Evolutionary conservation across 306 rosid species (phyloP).

Genomic region (Spatholobus suberectus): DNA sequence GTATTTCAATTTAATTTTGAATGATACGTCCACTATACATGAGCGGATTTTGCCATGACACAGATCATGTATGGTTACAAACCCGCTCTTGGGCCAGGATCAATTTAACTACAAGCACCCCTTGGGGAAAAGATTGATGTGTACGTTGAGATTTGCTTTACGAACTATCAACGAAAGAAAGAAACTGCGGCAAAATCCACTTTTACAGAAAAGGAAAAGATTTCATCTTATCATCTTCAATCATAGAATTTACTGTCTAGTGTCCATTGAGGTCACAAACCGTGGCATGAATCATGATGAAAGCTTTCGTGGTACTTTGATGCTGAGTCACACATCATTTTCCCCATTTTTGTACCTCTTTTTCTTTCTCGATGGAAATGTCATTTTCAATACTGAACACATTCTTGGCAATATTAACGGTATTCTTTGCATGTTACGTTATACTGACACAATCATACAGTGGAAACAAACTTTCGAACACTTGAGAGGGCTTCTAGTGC

Average conservation of each 20-base stretch:
- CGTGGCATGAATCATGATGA: background rate
- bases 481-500: background rate
- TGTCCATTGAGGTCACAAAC: background rate
- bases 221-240: background rate
- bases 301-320: background rate
- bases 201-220: background rate
- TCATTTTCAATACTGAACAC: conserved; percentile 1
- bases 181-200: no score
- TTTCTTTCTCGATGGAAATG: background rate
- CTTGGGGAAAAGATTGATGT: no score
- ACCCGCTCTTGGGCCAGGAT: no score
- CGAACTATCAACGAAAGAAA: no score
- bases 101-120: no score
- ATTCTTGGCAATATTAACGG: background rate
- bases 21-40: no score
- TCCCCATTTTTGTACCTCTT: background rate
- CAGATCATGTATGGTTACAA: no score
- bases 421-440: background rate
- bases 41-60: no score
- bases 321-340: background rate
- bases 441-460: background rate
- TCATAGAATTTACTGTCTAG: background rate
- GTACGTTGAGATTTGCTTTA: no score
- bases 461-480: background rate
- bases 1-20: no score